These are phyloP conservation scores for Saccharomyces cerevisiae DNA, from an alignment of 805 yeast species.

Conservation along the genomic window DNA sequence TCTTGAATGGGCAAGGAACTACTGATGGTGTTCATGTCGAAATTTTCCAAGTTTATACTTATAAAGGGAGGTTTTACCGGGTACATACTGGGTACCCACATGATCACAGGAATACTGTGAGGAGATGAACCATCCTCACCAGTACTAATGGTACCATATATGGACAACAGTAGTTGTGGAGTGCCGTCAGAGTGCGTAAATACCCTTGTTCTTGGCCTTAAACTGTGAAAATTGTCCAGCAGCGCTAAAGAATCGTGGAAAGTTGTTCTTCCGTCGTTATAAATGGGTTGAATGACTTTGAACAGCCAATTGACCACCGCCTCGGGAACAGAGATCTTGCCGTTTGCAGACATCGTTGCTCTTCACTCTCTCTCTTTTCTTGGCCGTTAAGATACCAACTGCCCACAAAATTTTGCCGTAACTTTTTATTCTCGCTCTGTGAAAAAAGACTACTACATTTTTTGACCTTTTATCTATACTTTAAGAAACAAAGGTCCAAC, in stretches of 20 bases:
- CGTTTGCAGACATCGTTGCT: background rate
- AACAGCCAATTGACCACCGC: slow-evolving; percentile 49
- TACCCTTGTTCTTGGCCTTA: slow-evolving; percentile 64
- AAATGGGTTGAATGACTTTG: slow-evolving; percentile 44
- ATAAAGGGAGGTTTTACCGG: slow-evolving; percentile 64
- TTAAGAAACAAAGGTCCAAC: background rate
- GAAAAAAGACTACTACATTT: background rate
- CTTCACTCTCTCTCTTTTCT: background rate
- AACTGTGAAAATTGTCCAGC: slow-evolving; percentile 43
- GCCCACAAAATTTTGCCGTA: background rate
- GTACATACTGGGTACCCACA: slow-evolving; percentile 72
- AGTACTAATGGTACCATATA: slow-evolving; percentile 41
- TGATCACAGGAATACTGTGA: slow-evolving; percentile 48
- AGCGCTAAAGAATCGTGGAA: slow-evolving; percentile 52
- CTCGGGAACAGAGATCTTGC: slow-evolving; percentile 3
- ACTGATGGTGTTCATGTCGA: slow-evolving; percentile 37
- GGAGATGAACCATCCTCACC: background rate
- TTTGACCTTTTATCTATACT: background rate
- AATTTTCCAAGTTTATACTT: slow-evolving; percentile 44
- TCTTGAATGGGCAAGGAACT: slow-evolving; percentile 42
- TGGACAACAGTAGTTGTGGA: slow-evolving; percentile 49
- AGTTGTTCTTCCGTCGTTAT: slow-evolving; percentile 45
- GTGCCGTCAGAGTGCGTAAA: slow-evolving; percentile 51
- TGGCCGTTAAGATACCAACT: background rate
- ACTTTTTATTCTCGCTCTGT: background rate